Base-by-base conservation (phyloP, 306 rosid genomes). In the Ziziphus jujuba region DNA sequence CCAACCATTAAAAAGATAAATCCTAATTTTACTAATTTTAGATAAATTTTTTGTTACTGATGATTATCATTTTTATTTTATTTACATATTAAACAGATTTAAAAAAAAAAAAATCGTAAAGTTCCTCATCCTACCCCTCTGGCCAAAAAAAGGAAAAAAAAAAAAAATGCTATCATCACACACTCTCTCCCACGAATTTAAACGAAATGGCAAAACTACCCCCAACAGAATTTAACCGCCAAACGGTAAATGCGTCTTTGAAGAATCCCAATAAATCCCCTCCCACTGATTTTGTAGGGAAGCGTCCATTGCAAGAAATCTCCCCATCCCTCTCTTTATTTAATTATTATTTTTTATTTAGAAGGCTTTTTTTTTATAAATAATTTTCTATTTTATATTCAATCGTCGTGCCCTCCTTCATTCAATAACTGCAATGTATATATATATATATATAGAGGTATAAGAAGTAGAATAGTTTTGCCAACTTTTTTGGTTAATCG, bases 281-380 rank as follows among this genome's bases (percentile, higher is more conserved):
- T n/a, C 62, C 58, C 40, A 52, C 34, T 38, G 61, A 0, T 15
- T 61, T 72, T 51, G 60, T 57, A 70, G 72, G 67, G 89, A 84
- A 66, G 72, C 82, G 77, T 89, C 79, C 79, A 66, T 28, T 44
- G 77, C 81, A 87, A 82, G 77, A 89, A 76, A 82, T 74, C 67
- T 75, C 19, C 50, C 72, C 25, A 31, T 53, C 56, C 16, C 36
- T 65, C 6, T 66, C 23, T 36, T 56, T 48, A 13, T 60, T 44
- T 69, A 11, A 3, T n/a, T 35, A 20, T 48, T 69, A 6, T 59
- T 15, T 23, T 24, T 3, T 12, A 15, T 15, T 1, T 16, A 50
- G 6, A 16, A 0, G n/a, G 20, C 15, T 5, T 47, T 59, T 22
- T 33, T n/a, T 15, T 22, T 48, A 15, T 28, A 1, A 28, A 28